Evolutionary conservation across 805 yeast species (phyloP), one percentile per base, ranked within the genome.

Genomic region (Saccharomycopsis schoenii): DNA sequence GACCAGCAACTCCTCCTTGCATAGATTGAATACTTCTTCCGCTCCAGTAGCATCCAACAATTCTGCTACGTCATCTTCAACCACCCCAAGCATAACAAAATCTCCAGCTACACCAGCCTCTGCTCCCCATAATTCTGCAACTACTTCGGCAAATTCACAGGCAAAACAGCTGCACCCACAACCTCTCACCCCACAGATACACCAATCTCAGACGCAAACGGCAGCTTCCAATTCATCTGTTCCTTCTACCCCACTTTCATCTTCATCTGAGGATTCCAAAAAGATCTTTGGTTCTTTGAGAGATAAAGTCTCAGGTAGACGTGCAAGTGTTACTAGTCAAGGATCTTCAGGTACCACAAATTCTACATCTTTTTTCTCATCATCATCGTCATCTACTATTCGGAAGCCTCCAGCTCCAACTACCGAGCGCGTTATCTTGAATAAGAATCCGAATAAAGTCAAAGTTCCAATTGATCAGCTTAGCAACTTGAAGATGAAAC

Each of bases 361-460:
- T 47, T 47, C 52, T 12, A 11, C 52, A 4, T 47, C 52, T 1
- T 47, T 47, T 47, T 47, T 47, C 40, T 57, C 34, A 37, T 43
- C n/a, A 3, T 29, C 41, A 39, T 47, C 52, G 25, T 47, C 52
- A 21, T 47, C 52, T 19, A 19, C 52, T 21, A 47, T 47, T 56
- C 29, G 60, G 19, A 62, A 55, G 29, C 60, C 62, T 25, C 64
- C 63, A n/a, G 60, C 60, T 17, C 58, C 62, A 24, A 61, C 60
- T 11, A 60, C 58, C 14, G 72, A 67, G 42, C 68, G 82, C 50
- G 72, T 77, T 21, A 71, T 77, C 4, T 68, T 78, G 63, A 81
- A 80, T 66, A 77, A 74, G 65, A 81, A 80, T 67, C 76, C 77
- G 11, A 72, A 73, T 61, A 70, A 76, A 61, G 69, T 71, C 34